Conservation (phyloP, 345 rosid genomes). For the Brassica carinata region DNA sequence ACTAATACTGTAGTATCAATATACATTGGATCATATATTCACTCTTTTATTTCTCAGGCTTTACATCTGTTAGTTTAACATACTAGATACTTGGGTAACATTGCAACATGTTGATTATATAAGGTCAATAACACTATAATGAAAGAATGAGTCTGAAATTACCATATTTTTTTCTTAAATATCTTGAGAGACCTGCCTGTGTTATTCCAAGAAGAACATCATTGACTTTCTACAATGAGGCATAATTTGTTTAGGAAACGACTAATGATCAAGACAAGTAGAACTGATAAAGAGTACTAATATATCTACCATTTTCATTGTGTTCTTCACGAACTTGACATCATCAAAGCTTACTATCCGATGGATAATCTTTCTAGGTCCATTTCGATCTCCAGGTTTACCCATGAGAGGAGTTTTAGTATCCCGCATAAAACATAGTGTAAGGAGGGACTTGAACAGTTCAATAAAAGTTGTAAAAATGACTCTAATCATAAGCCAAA, state of each 20-base stretch:
- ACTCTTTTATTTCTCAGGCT: background rate
- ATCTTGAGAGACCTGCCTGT: background rate
- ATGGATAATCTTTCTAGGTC: slow-evolving; percentile 43
- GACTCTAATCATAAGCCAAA: slow-evolving; percentile 46
- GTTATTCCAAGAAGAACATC: background rate
- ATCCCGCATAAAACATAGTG: slow-evolving; percentile 45
- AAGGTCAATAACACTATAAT: background rate
- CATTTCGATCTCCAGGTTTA: background rate
- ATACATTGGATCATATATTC: background rate
- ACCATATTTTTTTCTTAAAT: background rate
- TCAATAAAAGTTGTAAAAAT: slow-evolving; percentile 52
- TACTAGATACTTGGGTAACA: too few species aligned
- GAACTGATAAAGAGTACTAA: background rate
- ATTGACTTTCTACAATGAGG: background rate
- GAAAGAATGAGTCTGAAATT: background rate
- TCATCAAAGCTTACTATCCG: slow-evolving; percentile 45
- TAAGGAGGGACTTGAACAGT: slow-evolving; percentile 34
- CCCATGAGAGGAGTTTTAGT: slow-evolving; percentile 42
- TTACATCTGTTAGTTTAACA: background rate
- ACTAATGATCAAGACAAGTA: background rate
- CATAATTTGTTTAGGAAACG: background rate
- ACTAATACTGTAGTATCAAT: background rate
- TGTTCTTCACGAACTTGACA: slow-evolving; percentile 41
- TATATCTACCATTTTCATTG: slow-evolving; percentile 4
- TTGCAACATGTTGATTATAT: too few species aligned